phyloP scores from a whole-genome alignment of 176 grass and related monocot species.

The Oryza officinalis region DNA sequence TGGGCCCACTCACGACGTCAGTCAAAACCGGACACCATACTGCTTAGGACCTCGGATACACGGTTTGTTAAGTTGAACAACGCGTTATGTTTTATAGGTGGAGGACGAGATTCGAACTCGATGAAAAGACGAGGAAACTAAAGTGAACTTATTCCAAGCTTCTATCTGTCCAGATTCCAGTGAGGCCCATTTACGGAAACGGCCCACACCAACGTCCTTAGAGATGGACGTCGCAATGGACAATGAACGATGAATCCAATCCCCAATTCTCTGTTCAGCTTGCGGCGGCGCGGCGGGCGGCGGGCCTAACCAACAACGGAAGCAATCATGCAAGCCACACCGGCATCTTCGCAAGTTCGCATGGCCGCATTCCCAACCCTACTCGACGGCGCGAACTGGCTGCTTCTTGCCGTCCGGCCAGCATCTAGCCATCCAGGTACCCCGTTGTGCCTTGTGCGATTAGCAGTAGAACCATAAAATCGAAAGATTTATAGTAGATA shows the following conservation, averaged over 20 bases:
- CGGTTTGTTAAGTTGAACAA: no score
- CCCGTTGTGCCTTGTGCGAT: not conserved
- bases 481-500: not conserved
- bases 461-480: not conserved
- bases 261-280: not conserved
- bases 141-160: no score
- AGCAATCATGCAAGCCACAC: not conserved
- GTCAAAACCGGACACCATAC: no score
- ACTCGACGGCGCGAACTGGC: not conserved
- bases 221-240: not conserved
- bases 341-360: not conserved
- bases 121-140: no score
- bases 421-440: not conserved
- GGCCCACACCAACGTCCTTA: not conserved
- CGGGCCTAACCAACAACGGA: not conserved
- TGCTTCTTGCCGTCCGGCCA: not conserved
- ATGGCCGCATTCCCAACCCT: conserved; percentile 8
- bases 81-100: no score
- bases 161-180: not conserved
- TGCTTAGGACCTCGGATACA: no score
- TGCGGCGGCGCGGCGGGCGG: no score
- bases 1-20: no score
- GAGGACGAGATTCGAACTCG: no score
- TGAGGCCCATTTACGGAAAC: not conserved
- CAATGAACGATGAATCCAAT: not conserved